Percentiles rank a stretch among this genome's conserved stretches.
Conservation (phyloP, 768 basidiomycete species). For the Boletus insuetus region DNA sequence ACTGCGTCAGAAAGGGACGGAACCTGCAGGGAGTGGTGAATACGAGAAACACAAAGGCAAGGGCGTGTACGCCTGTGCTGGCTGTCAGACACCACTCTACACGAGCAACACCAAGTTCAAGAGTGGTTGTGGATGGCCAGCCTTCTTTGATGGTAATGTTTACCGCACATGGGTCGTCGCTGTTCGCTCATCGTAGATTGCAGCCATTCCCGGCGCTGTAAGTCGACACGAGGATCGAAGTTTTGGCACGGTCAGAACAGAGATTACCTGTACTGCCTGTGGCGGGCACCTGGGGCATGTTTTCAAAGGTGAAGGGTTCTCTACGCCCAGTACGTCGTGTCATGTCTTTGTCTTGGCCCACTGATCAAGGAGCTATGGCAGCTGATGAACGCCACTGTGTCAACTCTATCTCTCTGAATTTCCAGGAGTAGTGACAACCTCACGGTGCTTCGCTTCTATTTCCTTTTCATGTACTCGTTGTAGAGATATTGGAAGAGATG, state of each 20-base stretch:
- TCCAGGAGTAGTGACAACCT: slow-evolving; percentile 41
- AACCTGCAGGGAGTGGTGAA: slow-evolving; percentile 70
- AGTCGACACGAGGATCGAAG: slow-evolving; percentile 68
- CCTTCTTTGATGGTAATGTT: slow-evolving; percentile 82
- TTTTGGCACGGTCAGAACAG: slow-evolving; percentile 67
- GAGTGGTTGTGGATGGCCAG: slow-evolving; percentile 97
- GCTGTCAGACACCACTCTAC: slow-evolving; percentile 80
- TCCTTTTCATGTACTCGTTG: not conserved
- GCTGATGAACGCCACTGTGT: slow-evolving; percentile 88
- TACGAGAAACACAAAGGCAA: slow-evolving; percentile 66
- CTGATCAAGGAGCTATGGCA: slow-evolving; percentile 25
- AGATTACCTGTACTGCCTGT: slow-evolving; percentile 88
- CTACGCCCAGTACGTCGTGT: slow-evolving; percentile 63
- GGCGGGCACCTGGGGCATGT: slow-evolving; percentile 95
- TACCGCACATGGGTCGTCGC: not conserved
- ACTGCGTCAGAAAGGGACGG: slow-evolving; percentile 85
- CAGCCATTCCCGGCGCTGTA: slow-evolving; percentile 90
- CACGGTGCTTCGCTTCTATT: not conserved
- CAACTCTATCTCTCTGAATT: slow-evolving; percentile 84
- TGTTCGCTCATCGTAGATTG: not conserved
- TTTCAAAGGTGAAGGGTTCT: slow-evolving; percentile 88
- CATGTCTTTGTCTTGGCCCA: not conserved
- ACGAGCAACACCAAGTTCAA: slow-evolving; percentile 88
- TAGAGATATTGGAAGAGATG: not conserved
- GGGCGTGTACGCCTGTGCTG: slow-evolving; percentile 79